Percentiles rank a stretch among this genome's conserved stretches.
Conservation (phyloP, 2,329 filamentous ascomycete genomes). For the Phyllosticta paracitricarpa region DNA sequence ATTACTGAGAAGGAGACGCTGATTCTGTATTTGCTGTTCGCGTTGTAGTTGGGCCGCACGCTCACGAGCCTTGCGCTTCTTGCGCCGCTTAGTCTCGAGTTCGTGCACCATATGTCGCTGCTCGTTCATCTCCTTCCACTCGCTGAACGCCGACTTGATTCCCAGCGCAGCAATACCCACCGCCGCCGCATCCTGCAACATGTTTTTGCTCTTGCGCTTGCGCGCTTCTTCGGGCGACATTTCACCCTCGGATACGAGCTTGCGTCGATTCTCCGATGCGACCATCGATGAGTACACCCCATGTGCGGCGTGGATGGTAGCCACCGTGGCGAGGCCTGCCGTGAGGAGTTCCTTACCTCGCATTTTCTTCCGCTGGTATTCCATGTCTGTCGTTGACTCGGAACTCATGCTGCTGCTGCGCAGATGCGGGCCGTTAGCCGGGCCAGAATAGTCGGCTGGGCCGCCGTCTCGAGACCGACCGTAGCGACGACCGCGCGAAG, state of each 20-base stretch:
- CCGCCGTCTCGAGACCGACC: conserved; percentile 2
- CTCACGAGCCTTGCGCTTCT: conserved; percentile 35
- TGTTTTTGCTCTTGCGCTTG: conserved; percentile 53
- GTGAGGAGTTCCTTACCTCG: conserved; percentile 57
- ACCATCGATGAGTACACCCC: conserved; percentile 54
- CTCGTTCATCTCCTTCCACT: conserved; percentile 60
- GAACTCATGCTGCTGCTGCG: conserved; percentile 35
- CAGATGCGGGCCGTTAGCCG: not conserved
- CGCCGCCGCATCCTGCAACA: conserved; percentile 54
- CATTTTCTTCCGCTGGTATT: conserved; percentile 52
- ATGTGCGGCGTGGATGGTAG: conserved; percentile 60
- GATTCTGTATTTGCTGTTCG: conserved; percentile 34
- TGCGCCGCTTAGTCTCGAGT: conserved; percentile 40
- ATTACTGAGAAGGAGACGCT: conserved; percentile 12
- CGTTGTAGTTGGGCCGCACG: conserved; percentile 25
- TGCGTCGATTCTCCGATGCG: conserved; percentile 50
- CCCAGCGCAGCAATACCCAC: conserved; percentile 57
- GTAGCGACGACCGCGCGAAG: conserved; percentile 35
- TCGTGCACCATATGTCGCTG: conserved; percentile 47
- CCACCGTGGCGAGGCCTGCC: conserved; percentile 55
- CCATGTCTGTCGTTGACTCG: conserved; percentile 52
- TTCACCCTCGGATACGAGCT: conserved; percentile 51
- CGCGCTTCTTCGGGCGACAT: conserved; percentile 53
- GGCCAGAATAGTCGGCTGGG: not conserved
- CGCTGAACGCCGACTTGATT: conserved; percentile 55